These are phyloP conservation scores for Histomonas meleagridis DNA, from an alignment of 208 protist species.

Conservation along the genomic window DNA sequence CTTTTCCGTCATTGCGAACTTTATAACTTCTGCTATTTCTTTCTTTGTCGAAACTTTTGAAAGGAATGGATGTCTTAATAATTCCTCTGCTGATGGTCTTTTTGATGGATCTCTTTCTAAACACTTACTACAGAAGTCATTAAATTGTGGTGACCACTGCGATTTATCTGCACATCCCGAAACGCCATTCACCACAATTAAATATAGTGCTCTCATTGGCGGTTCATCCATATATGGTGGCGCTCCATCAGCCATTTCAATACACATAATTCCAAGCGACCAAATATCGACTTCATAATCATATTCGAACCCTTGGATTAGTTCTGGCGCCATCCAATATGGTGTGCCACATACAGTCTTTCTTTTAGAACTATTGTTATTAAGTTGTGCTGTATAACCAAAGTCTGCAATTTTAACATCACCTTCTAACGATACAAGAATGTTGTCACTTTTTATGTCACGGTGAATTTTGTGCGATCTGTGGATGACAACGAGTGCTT, in stretches of 20 bases:
- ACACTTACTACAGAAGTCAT: slow-evolving; percentile 48
- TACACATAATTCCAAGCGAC: slow-evolving; percentile 43
- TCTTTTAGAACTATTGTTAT: background rate
- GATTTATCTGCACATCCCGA: background rate
- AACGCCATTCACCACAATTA: slow-evolving; percentile 47
- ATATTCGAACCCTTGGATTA: slow-evolving; percentile 38
- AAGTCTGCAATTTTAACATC: background rate
- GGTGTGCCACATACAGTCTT: slow-evolving; percentile 16
- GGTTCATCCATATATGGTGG: slow-evolving; percentile 40
- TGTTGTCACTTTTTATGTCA: background rate
- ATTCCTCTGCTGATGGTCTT: slow-evolving; percentile 40
- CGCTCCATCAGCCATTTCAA: slow-evolving; percentile 41
- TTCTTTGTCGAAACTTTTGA: background rate
- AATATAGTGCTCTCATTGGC: slow-evolving; percentile 45
- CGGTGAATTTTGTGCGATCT: background rate
- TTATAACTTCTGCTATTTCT: background rate
- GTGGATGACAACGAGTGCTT: background rate
- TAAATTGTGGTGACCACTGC: slow-evolving; percentile 42
- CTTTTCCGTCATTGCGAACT: too few relatives aligned
- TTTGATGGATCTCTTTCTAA: slow-evolving; percentile 45
- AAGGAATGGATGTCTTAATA: background rate
- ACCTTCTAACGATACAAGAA: background rate
- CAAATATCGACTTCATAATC: slow-evolving; percentile 42
- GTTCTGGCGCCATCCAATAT: slow-evolving; percentile 49
- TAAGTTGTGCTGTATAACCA: background rate